phyloP scores from a whole-genome alignment of 179 eudicot species.

The Camellia oleifera region DNA sequence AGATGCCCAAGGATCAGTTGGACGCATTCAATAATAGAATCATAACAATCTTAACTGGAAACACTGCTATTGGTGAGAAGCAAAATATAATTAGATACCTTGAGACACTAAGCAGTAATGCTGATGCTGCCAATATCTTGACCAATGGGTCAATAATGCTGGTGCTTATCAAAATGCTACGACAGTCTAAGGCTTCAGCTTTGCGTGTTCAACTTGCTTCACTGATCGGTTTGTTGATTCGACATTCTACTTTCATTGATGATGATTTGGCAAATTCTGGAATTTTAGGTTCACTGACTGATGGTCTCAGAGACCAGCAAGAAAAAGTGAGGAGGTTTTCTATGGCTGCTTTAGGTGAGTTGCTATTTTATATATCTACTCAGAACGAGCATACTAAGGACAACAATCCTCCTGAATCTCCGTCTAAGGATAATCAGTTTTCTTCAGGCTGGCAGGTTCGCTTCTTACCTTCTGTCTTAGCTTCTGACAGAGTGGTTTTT shows the following conservation, averaged over 20 bases:
- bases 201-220: conserved; percentile 87
- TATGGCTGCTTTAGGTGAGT: conserved; percentile 97
- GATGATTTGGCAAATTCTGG: conserved; percentile 89
- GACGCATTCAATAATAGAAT: conserved; percentile 54
- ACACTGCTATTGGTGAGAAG: conserved; percentile 59
- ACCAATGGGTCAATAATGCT: conserved; percentile 84
- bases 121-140: conserved; percentile 82
- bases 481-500: neutral
- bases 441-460: conserved; percentile 92
- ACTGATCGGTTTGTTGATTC: conserved; percentile 77
- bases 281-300: conserved; percentile 68
- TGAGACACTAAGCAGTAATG: conserved; percentile 74
- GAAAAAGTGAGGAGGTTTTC: conserved; percentile 96
- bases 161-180: conserved; percentile 77
- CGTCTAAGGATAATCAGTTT: conserved; percentile 58
- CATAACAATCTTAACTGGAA: conserved; percentile 53
- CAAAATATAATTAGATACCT: conserved; percentile 83
- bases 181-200: conserved; percentile 84
- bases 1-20: conserved; percentile 71
- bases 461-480: conserved; percentile 20
- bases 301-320: conserved; percentile 86
- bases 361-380: conserved; percentile 89
- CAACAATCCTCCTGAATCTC: conserved; percentile 49
- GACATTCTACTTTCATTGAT: conserved; percentile 80
- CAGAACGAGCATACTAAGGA: conserved; percentile 66